A percentile compares a stretch with the other conserved stretches of the same genome.
These are phyloP conservation scores for Pelagomonas calceolata DNA, from an alignment of 108 stramenopile species.

Conservation along the genomic window DNA sequence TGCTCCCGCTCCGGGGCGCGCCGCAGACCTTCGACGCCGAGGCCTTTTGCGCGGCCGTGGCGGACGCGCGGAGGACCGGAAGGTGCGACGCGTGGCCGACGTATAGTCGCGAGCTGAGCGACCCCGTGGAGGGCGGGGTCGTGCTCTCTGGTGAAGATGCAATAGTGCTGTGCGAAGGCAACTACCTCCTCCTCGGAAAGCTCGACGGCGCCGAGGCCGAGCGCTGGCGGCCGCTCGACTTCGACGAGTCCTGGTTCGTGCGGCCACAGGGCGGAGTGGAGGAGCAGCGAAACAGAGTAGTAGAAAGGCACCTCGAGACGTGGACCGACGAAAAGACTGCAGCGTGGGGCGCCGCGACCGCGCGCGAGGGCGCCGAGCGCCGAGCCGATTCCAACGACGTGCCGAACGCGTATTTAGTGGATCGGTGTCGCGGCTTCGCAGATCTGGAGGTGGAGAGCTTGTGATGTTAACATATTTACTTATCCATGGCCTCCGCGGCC, in stretches of 20 bases:
- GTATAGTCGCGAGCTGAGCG: slow-evolving; percentile 44
- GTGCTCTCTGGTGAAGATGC: slow-evolving; percentile 26
- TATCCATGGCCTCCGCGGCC: too few relatives aligned
- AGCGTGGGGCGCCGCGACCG: slow-evolving; percentile 41
- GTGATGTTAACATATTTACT: too few relatives aligned
- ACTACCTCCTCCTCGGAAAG: slow-evolving; percentile 37
- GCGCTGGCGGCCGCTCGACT: slow-evolving; percentile 46
- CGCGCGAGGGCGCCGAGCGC: slow-evolving; percentile 25
- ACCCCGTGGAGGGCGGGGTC: slow-evolving; percentile 45
- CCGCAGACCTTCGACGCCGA: slow-evolving; percentile 62
- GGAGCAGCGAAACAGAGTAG: slow-evolving; percentile 36
- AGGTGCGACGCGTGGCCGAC: slow-evolving; percentile 33
- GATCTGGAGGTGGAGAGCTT: slow-evolving; percentile 28
- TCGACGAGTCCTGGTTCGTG: slow-evolving; percentile 64
- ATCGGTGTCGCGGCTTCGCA: slow-evolving; percentile 27
- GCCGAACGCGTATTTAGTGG: slow-evolving; percentile 29
- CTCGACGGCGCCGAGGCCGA: slow-evolving; percentile 13
- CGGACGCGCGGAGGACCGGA: slow-evolving; percentile 25
- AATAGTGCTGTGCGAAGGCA: slow-evolving; percentile 56
- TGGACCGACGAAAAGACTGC: slow-evolving; percentile 47
- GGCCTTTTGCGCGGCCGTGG: slow-evolving; percentile 27
- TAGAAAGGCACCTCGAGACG: slow-evolving; percentile 43
- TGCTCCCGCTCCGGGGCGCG: slow-evolving; percentile 38
- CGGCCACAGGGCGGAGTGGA: slow-evolving; percentile 17
- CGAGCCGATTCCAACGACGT: slow-evolving; percentile 50